phyloP scores from a whole-genome alignment of 2,329 filamentous ascomycete genomes.

The Atkinsonella hypoxylon region DNA sequence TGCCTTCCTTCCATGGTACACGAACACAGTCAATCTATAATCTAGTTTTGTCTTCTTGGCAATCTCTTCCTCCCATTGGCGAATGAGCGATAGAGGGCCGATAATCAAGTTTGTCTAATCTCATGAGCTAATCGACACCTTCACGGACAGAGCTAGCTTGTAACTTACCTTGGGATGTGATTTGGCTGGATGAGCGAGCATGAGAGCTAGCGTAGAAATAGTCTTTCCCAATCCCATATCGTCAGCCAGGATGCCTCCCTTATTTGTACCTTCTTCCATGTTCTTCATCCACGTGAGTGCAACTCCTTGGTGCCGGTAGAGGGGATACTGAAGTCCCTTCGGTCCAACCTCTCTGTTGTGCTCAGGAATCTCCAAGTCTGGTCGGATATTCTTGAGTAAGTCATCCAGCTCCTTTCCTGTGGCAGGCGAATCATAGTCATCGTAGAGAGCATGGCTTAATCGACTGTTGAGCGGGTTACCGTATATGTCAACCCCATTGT shows the following conservation, averaged over 20 bases:
- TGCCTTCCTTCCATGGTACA: slow-evolving; percentile 59
- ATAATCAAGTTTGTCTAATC: slow-evolving; percentile 69
- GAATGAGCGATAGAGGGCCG: slow-evolving; percentile 66
- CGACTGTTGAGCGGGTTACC: slow-evolving; percentile 24
- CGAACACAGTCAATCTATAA: slow-evolving; percentile 50
- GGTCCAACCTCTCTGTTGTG: slow-evolving; percentile 58
- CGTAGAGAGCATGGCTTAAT: slow-evolving; percentile 21
- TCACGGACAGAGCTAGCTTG: slow-evolving; percentile 21
- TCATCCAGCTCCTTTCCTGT: slow-evolving; percentile 55
- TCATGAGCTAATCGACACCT: slow-evolving; percentile 26
- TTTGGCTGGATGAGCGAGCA: slow-evolving; percentile 53
- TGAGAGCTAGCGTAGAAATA: slow-evolving; percentile 68
- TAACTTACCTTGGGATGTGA: slow-evolving; percentile 23
- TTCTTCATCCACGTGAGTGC: slow-evolving; percentile 73
- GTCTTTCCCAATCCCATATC: slow-evolving; percentile 94
- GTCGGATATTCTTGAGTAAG: slow-evolving; percentile 59
- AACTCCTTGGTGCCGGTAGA: slow-evolving; percentile 76
- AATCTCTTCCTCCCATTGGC: slow-evolving; percentile 80
- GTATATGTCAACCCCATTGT: slow-evolving; percentile 20
- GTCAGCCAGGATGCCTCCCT: slow-evolving; percentile 82
- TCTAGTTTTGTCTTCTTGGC: slow-evolving; percentile 49
- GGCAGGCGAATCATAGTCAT: slow-evolving; percentile 25
- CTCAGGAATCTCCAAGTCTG: slow-evolving; percentile 52
- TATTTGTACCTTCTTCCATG: slow-evolving; percentile 67
- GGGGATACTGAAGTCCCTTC: slow-evolving; percentile 48